Evolutionary conservation across 371 early-diverging fungal species (phyloP).

Genomic region (Aphelidium insulamus): DNA sequence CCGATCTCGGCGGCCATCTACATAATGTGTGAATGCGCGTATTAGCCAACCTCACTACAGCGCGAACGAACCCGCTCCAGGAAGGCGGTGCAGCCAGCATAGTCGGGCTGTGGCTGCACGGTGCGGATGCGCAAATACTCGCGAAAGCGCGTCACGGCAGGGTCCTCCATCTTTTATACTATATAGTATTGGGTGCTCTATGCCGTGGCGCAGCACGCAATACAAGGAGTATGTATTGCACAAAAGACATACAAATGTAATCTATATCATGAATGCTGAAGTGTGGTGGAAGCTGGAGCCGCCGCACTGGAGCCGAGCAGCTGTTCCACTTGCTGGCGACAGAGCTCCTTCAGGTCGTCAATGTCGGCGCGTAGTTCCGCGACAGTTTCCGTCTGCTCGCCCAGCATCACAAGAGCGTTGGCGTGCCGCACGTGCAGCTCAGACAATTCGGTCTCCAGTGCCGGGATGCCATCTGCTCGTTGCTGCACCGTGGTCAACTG

Average conservation of each 20-base stretch:
- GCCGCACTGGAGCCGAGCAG: too few species aligned
- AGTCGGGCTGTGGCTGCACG: conserved; percentile 56
- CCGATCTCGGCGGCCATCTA: conserved; percentile 37
- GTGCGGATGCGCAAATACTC: conserved; percentile 55
- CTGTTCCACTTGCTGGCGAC: conserved; percentile 44
- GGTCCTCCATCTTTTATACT: too few species aligned
- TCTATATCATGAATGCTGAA: too few species aligned
- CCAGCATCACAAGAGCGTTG: conserved; percentile 59
- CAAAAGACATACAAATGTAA: too few species aligned
- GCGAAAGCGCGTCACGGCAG: conserved; percentile 36
- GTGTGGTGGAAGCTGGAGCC: too few species aligned
- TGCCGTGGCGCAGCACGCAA: too few species aligned
- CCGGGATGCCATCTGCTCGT: too few species aligned
- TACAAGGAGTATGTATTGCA: too few species aligned
- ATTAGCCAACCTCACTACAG: too few species aligned
- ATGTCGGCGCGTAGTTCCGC: conserved; percentile 61
- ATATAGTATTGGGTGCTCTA: too few species aligned
- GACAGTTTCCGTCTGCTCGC: conserved; percentile 68
- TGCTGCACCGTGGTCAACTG: conserved; percentile 32
- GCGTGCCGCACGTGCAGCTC: conserved; percentile 24
- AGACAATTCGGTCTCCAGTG: background rate
- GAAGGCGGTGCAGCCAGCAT: conserved; percentile 24
- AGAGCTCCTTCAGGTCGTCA: conserved; percentile 50
- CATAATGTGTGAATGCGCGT: background rate
- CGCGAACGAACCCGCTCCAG: conserved; percentile 9